Percentiles rank a stretch among this genome's conserved stretches.
These are phyloP conservation scores for Mortierella sp. DNA, from an alignment of 371 early-diverging fungal species.

Conservation along the genomic window DNA sequence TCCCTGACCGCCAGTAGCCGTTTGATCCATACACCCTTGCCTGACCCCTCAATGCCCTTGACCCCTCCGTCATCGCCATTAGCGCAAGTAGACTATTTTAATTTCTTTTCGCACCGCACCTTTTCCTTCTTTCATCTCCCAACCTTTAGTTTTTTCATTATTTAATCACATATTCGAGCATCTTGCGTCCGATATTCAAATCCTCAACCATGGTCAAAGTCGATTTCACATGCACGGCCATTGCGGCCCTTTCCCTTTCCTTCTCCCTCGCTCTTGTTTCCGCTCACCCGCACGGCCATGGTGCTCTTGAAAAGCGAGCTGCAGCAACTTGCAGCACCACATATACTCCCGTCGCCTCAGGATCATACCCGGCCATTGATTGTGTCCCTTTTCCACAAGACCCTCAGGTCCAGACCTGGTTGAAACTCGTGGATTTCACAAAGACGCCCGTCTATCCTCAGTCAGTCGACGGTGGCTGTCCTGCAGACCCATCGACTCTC, in stretches of 20 bases:
- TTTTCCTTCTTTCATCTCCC: no score
- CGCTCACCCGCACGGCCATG: conserved; percentile 1
- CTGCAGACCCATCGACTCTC: conserved; percentile 20
- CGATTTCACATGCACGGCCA: conserved; percentile 1
- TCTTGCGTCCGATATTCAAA: no score
- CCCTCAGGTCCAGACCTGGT: conserved; percentile 28
- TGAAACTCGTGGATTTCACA: conserved; percentile 26
- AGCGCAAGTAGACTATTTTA: no score
- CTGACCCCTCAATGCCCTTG: no score
- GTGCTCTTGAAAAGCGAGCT: conserved; percentile 12
- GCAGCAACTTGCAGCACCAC: conserved; percentile 10
- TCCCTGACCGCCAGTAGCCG: no score
- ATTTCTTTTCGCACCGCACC: no score
- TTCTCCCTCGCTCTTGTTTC: conserved; percentile 2
- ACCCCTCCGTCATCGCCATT: no score
- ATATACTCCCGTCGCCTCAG: conserved; percentile 15
- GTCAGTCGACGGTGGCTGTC: conserved; percentile 15
- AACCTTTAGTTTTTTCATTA: no score
- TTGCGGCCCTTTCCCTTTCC: conserved; percentile 12
- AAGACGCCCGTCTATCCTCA: conserved; percentile 17
- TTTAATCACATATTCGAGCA: no score
- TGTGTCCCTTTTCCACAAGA: conserved; percentile 20
- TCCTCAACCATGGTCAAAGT: conserved; percentile 7
- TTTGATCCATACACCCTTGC: no score
- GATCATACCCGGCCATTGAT: conserved; percentile 18